Percentiles rank a stretch among this genome's conserved stretches.
Evolutionary conservation across 2,329 filamentous ascomycete species (phyloP).

Genomic region (Cladosporium austrohemisphaericum): DNA sequence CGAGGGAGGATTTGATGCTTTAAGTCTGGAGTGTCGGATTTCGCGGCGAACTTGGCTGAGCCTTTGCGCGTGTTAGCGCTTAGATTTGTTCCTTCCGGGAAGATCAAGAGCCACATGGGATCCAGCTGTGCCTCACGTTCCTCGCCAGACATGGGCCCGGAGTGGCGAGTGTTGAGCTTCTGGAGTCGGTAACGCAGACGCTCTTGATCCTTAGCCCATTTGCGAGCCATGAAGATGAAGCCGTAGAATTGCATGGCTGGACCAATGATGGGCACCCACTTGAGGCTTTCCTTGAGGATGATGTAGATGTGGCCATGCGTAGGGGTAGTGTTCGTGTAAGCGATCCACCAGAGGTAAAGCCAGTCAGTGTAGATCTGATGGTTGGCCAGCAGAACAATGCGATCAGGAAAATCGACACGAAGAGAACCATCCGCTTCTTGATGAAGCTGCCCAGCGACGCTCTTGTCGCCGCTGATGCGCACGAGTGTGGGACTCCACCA

Average conservation of each 20-base stretch:
- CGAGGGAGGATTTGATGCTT: slow-evolving; percentile 72
- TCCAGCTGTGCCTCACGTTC: slow-evolving; percentile 26
- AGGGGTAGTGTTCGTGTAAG: slow-evolving; percentile 60
- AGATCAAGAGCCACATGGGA: slow-evolving; percentile 88
- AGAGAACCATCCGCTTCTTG: slow-evolving; percentile 66
- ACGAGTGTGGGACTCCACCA: slow-evolving; percentile 80
- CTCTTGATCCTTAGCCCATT: slow-evolving; percentile 75
- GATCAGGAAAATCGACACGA: slow-evolving; percentile 73
- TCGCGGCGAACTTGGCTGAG: slow-evolving; percentile 72
- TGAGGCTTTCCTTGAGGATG: slow-evolving; percentile 82
- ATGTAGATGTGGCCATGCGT: slow-evolving; percentile 88
- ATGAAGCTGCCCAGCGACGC: slow-evolving; percentile 69
- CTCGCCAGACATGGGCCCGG: slow-evolving; percentile 35
- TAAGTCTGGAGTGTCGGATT: slow-evolving; percentile 65
- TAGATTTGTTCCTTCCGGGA: slow-evolving; percentile 82
- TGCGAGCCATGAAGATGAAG: slow-evolving; percentile 91
- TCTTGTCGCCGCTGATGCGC: slow-evolving; percentile 76
- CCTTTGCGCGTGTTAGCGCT: slow-evolving; percentile 67
- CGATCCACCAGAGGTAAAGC: slow-evolving; percentile 92
- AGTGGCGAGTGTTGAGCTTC: slow-evolving; percentile 59
- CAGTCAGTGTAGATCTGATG: slow-evolving; percentile 76
- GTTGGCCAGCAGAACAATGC: slow-evolving; percentile 78
- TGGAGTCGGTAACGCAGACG: slow-evolving; percentile 69
- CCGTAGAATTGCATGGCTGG: slow-evolving; percentile 81
- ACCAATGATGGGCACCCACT: slow-evolving; percentile 76